Evolutionary conservation across 1,139 yeast genomes (phyloP).

Genomic region (Hanseniaspora uvarum): DNA sequence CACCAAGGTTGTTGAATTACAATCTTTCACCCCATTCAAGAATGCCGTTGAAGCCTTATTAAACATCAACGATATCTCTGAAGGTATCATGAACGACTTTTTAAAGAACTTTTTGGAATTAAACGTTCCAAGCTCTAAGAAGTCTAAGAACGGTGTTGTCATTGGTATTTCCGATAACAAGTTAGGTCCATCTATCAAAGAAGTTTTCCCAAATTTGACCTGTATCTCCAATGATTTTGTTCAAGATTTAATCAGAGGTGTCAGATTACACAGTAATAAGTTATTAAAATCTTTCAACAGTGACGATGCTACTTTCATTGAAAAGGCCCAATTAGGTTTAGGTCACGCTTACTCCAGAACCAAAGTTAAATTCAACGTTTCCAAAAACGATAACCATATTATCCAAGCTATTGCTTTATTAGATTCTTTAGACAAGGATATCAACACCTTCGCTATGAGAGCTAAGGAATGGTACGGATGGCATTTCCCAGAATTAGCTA

Average conservation of each 20-base stretch:
- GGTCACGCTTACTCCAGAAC: conserved; percentile 99
- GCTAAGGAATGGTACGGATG: conserved; percentile 99
- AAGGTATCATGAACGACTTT: conserved; percentile 89
- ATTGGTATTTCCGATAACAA: conserved; percentile 91
- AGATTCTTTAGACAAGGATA: conserved; percentile 93
- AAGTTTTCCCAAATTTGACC: conserved; percentile 75
- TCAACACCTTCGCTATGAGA: conserved; percentile 97
- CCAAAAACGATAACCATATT: conserved; percentile 96
- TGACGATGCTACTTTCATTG: conserved; percentile 82
- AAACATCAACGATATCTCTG: conserved; percentile 95
- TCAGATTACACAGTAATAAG: conserved; percentile 83
- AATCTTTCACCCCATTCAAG: conserved; percentile 94
- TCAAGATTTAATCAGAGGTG: conserved; percentile 90
- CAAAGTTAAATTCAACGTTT: conserved; percentile 95
- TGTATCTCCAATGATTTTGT: conserved; percentile 84
- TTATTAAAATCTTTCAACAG: conserved; percentile 62
- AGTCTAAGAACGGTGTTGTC: conserved; percentile 47
- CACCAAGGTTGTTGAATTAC: conserved; percentile 85
- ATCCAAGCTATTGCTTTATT: conserved; percentile 95
- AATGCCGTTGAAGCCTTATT: conserved; percentile 99
- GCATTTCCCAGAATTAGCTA: conserved; percentile 99
- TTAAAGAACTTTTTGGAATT: conserved; percentile 80
- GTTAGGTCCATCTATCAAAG: conserved; percentile 94
- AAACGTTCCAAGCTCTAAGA: conserved; percentile 78
- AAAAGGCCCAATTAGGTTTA: conserved; percentile 96